phyloP scores from a whole-genome alignment of 768 basidiomycete species.

The Pleurotus citrinopileatus region DNA sequence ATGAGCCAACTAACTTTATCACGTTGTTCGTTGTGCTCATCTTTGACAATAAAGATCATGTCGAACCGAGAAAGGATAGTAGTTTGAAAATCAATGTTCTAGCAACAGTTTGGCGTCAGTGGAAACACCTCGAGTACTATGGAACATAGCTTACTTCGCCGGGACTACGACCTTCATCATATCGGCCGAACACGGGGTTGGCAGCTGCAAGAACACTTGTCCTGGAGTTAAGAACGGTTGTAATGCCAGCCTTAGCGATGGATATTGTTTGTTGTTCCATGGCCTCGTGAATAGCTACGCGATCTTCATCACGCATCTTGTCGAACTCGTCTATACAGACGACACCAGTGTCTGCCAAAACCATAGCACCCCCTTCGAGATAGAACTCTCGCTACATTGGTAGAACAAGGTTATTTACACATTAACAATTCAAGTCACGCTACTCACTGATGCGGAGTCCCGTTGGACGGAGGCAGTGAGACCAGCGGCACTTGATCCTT shows the following conservation, averaged over 20 bases:
- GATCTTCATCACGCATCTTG: slow-evolving; percentile 99
- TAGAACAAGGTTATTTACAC: too few relatives aligned
- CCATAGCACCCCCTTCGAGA: slow-evolving; percentile 99
- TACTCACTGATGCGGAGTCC: slow-evolving; percentile 80
- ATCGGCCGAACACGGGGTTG: slow-evolving; percentile 96
- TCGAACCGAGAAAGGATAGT: slow-evolving; percentile 98
- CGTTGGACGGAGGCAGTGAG: slow-evolving; percentile 96
- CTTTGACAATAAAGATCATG: slow-evolving; percentile 99
- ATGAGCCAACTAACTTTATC: slow-evolving; percentile 62
- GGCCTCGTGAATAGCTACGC: slow-evolving; percentile 98
- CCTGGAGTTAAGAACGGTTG: slow-evolving; percentile 93
- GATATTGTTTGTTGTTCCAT: slow-evolving; percentile 99
- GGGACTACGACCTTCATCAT: slow-evolving; percentile 94
- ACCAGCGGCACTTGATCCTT: slow-evolving; percentile 98
- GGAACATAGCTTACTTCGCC: slow-evolving; percentile 65
- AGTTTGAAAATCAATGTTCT: slow-evolving; percentile 98
- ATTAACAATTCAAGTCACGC: too few relatives aligned
- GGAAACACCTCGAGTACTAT: background rate
- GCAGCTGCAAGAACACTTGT: slow-evolving; percentile 97
- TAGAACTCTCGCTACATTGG: slow-evolving; percentile 91
- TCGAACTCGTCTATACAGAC: slow-evolving; percentile 99
- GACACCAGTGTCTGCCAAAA: slow-evolving; percentile 95
- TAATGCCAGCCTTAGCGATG: slow-evolving; percentile 98
- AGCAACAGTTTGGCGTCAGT: background rate
- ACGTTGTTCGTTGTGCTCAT: slow-evolving; percentile 93